These are phyloP conservation scores for Ceratobasidium sp. DNA, from an alignment of 1,284 basidiomycete genomes.

Conservation along the genomic window DNA sequence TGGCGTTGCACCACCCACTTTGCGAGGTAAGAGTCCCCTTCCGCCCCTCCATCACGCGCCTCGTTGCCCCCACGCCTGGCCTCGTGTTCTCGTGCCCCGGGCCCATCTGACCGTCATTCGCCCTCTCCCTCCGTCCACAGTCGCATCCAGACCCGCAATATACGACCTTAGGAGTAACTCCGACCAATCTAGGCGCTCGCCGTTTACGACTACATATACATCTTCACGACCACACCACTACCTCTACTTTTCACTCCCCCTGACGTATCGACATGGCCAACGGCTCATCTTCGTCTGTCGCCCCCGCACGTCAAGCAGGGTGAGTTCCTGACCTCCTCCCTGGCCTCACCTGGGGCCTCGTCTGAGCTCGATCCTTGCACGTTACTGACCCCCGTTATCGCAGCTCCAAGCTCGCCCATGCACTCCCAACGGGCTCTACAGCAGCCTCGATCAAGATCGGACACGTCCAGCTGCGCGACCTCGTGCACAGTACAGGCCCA, in stretches of 20 bases:
- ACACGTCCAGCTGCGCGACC: conserved; percentile 33
- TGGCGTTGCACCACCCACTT: no score
- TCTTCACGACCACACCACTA: background rate
- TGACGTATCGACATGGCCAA: conserved; percentile 13
- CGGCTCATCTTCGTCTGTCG: background rate
- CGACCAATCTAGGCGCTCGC: conserved; percentile 13
- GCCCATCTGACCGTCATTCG: conserved; percentile 4
- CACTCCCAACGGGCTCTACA: conserved; percentile 18
- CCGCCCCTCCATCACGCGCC: background rate
- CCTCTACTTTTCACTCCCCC: background rate
- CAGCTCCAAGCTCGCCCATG: conserved; percentile 30
- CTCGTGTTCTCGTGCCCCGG: conserved; percentile 27
- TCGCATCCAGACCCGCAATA: background rate
- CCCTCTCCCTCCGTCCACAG: background rate
- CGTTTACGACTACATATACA: background rate
- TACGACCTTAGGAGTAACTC: background rate
- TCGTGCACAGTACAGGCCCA: conserved; percentile 29
- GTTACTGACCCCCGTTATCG: background rate
- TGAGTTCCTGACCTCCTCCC: background rate
- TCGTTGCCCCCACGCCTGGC: conserved; percentile 28
- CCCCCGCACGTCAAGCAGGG: conserved; percentile 2
- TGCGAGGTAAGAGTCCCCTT: no score
- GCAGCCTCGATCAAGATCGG: conserved; percentile 24
- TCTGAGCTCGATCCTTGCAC: background rate
- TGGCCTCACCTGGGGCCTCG: background rate